A percentile compares a stretch with the other conserved stretches of the same genome.
Conservation (phyloP, 2,329 filamentous ascomycete genomes). For the Colletotrichum australisinense region DNA sequence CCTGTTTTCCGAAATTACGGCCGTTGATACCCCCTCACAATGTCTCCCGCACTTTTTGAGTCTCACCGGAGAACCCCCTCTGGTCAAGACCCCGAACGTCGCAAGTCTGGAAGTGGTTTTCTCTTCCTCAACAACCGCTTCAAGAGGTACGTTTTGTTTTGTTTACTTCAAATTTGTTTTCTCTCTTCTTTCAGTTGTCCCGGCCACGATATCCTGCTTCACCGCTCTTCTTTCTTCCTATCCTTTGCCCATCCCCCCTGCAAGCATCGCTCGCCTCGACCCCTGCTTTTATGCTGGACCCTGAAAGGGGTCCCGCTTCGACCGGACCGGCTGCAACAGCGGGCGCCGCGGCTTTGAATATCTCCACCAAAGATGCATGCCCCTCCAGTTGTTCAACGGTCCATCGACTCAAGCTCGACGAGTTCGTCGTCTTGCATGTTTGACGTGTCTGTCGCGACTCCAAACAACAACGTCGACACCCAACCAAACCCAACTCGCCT, state of each 20-base stretch:
- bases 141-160: conserved; percentile 29
- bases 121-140: conserved; percentile 34
- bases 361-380: conserved; percentile 12
- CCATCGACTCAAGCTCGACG: conserved; percentile 2
- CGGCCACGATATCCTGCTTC: conserved; percentile 16
- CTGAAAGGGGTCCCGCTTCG: conserved; percentile 19
- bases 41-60: conserved; percentile 33
- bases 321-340: conserved; percentile 19
- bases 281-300: conserved; percentile 26
- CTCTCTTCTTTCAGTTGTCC: conserved; percentile 17
- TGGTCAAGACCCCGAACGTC: conserved; percentile 18
- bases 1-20: conserved; percentile 7
- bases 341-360: conserved; percentile 16
- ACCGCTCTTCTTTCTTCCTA: conserved; percentile 28
- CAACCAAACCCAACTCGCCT: conserved; percentile 14
- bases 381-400: conserved; percentile 9
- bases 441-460: conserved; percentile 29
- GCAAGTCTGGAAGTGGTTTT: conserved; percentile 33
- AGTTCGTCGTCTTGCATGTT: conserved; percentile 23
- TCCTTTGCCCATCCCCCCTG: background rate
- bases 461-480: conserved; percentile 12
- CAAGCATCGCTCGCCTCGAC: conserved; percentile 17
- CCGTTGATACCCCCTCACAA: conserved; percentile 31
- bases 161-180: conserved; percentile 4
- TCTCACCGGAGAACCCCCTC: conserved; percentile 17